Base-by-base conservation (phyloP, 75 land plant genomes). In the Selaginella moellendorffii region DNA sequence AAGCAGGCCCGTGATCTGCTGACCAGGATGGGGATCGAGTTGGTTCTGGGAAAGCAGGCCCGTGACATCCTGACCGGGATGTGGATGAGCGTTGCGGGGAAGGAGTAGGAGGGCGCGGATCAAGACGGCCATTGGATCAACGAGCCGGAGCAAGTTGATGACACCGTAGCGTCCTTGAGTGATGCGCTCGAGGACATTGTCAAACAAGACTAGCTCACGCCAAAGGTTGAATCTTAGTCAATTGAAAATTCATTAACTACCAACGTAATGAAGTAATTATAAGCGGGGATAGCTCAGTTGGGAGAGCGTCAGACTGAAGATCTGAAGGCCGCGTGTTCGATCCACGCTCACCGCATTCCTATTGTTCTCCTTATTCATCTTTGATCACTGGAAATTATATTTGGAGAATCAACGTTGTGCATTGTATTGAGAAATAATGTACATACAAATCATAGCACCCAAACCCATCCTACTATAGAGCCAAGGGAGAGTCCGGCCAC, bases 371-470 rank as follows among this genome's bases (percentile, higher is more conserved):
- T n/a, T n/a, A n/a, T n/a, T n/a, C n/a, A n/a, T n/a, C n/a, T n/a
- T n/a, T n/a, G n/a, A n/a, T n/a, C n/a, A n/a, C n/a, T n/a, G n/a
- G n/a, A n/a, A n/a, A n/a, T n/a, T n/a, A n/a, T n/a, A n/a, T n/a
- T n/a, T n/a, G n/a, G n/a, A n/a, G n/a, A n/a, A n/a, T n/a, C n/a
- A n/a, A n/a, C n/a, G n/a, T n/a, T n/a, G n/a, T n/a, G n/a, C n/a
- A n/a, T n/a, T n/a, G n/a, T n/a, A n/a, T n/a, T n/a, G n/a, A n/a
- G n/a, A n/a, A n/a, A n/a, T n/a, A n/a, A n/a, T n/a, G n/a, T n/a
- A n/a, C n/a, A n/a, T n/a, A n/a, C n/a, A n/a, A n/a, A 26, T 72
- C 31, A 85, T 23, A 93, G 72, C 63, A 95, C 82, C 99, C 99
- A 95, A 66, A 90, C 76, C 90, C 90, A 95, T 42, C 81, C 69